A percentile compares a stretch with the other conserved stretches of the same genome.
phyloP scores from a whole-genome alignment of 176 grass and related monocot genomes.

The Lolium multiflorum region DNA sequence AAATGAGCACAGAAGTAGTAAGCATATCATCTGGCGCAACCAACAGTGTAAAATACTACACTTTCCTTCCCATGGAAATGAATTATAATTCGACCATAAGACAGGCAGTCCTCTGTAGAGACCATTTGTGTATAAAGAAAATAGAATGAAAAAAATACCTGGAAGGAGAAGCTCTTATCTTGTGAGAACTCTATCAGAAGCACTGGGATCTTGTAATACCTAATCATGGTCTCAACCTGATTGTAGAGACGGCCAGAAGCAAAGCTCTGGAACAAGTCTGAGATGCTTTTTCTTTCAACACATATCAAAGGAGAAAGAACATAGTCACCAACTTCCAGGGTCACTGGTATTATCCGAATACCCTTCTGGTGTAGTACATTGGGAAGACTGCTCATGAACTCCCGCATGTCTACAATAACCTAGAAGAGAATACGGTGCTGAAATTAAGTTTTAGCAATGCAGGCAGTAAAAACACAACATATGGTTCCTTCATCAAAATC shows the following conservation, averaged over 20 bases:
- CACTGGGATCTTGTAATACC: conserved; percentile 95
- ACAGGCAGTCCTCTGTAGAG: neutral
- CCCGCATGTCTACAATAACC: conserved; percentile 98
- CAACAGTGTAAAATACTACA: neutral
- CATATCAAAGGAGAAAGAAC: conserved; percentile 96
- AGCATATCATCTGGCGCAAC: conserved; percentile 16
- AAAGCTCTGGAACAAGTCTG: conserved; percentile 95
- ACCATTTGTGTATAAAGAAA: neutral
- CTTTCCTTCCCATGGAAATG: neutral
- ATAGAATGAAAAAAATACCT: conserved; percentile 56
- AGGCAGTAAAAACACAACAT: neutral
- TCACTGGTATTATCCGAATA: conserved; percentile 82
- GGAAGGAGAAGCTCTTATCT: conserved; percentile 97
- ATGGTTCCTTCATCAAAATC: neutral
- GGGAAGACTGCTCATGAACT: conserved; percentile 98
- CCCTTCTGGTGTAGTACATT: conserved; percentile 97
- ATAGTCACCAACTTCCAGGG: conserved; percentile 95
- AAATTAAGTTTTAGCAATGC: conserved; percentile 41
- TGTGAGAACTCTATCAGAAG: conserved; percentile 97
- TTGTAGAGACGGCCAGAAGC: conserved; percentile 91
- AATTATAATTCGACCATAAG: neutral
- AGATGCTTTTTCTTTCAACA: conserved; percentile 95
- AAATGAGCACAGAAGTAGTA: conserved; percentile 46
- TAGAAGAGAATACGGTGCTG: conserved; percentile 43
- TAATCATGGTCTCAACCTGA: conserved; percentile 88